phyloP scores from a whole-genome alignment of 805 yeast genomes.

The Barnettozyma pratensis region DNA sequence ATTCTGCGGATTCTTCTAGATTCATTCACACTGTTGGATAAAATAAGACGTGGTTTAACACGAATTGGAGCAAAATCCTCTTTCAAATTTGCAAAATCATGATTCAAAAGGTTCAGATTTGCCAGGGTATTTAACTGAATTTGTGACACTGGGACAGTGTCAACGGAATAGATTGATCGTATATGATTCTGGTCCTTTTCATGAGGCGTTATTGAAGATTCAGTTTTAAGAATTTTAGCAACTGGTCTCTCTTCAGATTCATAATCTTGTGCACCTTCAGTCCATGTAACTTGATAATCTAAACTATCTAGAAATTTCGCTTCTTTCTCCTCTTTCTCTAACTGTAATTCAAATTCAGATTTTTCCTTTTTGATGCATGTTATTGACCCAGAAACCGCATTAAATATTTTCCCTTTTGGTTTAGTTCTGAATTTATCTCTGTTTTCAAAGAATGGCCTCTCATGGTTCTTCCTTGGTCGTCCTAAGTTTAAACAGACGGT shows the following conservation, averaged over 20 bases:
- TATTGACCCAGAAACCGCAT: background rate
- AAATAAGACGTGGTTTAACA: too few species aligned
- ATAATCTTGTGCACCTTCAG: background rate
- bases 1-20: background rate
- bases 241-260: too few species aligned
- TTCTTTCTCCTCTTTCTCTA: slow-evolving; percentile 3
- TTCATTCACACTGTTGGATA: too few species aligned
- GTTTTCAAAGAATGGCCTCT: too few species aligned
- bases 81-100: too few species aligned
- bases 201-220: background rate
- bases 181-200: background rate
- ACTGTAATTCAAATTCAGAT: slow-evolving; percentile 1
- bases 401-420: background rate
- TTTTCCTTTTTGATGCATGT: slow-evolving; percentile 3
- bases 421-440: background rate
- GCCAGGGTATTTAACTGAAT: too few species aligned
- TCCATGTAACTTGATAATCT: slow-evolving; percentile 5
- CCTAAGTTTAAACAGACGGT: too few species aligned
- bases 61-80: too few species aligned
- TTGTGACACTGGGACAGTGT: background rate
- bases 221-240: too few species aligned
- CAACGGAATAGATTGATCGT: background rate
- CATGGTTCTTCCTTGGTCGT: too few species aligned
- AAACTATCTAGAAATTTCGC: background rate
- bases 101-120: too few species aligned